phyloP scores from a whole-genome alignment of 208 protist genomes.

The Leishmania mexicana region DNA sequence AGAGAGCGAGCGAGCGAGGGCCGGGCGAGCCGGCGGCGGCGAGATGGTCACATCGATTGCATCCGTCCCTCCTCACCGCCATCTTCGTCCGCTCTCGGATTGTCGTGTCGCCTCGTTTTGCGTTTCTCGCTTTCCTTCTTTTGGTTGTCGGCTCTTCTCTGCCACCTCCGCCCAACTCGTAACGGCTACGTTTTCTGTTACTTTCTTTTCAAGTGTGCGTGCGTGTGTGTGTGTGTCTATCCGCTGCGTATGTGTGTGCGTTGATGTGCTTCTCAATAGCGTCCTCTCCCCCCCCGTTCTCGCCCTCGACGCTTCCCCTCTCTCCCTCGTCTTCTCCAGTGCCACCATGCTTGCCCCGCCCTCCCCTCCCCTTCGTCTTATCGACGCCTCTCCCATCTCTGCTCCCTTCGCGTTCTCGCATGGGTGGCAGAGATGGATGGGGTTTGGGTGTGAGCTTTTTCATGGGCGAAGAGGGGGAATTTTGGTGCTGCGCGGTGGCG shows the following conservation, averaged over 20 bases:
- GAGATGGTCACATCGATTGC: not conserved
- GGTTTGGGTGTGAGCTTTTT: not conserved
- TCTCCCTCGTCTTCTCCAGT: not conserved
- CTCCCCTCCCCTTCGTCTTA: not conserved
- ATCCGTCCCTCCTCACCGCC: not conserved
- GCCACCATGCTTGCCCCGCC: not conserved
- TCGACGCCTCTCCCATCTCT: not conserved
- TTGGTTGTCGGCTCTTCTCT: not conserved
- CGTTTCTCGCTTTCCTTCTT: not conserved
- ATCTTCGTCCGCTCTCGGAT: not conserved
- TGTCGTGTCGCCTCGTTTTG: not conserved
- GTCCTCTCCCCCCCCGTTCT: not conserved
- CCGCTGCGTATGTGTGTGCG: not conserved
- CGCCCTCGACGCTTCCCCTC: not conserved
- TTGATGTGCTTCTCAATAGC: slow-evolving; percentile 6
- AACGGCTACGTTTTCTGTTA: slow-evolving; percentile 13
- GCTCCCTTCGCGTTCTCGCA: not conserved
- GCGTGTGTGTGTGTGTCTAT: not conserved
- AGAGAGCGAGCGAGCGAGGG: not conserved
- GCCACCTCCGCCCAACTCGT: slow-evolving; percentile 20
- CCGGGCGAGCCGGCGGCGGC: not conserved
- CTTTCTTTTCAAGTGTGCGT: not conserved
- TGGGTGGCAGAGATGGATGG: not conserved
- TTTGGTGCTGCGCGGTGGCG: not conserved
- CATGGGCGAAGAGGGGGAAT: not conserved